phyloP scores from a whole-genome alignment of 805 yeast genomes.

The Millerozyma acaciae region DNA sequence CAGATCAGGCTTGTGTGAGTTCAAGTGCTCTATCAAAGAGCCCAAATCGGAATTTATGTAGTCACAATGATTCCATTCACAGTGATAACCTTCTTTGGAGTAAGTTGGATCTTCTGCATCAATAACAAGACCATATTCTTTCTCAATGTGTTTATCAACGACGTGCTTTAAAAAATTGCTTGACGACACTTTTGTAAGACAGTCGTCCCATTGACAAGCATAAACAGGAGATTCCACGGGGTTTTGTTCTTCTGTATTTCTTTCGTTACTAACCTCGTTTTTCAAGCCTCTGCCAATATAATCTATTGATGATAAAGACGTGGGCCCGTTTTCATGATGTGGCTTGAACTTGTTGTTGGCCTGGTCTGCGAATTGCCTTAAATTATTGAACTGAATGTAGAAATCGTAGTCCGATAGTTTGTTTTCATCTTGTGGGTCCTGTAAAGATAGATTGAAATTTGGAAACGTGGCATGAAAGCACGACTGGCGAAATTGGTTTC shows the following conservation, averaged over 20 bases:
- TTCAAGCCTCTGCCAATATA: too few species aligned
- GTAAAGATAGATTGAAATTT: slow-evolving; percentile 10
- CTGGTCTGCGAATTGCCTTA: slow-evolving; percentile 13
- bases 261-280: too few species aligned
- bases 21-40: slow-evolving; percentile 53
- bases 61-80: slow-evolving; percentile 78
- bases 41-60: slow-evolving; percentile 52
- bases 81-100: slow-evolving; percentile 29
- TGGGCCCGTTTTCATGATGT: too few species aligned
- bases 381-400: slow-evolving; percentile 32
- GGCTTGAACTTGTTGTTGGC: background rate
- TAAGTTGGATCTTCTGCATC: slow-evolving; percentile 1
- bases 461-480: slow-evolving; percentile 45
- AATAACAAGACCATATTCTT: slow-evolving; percentile 31
- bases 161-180: slow-evolving; percentile 30
- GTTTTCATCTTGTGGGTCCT: slow-evolving; percentile 5
- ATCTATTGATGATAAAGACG: too few species aligned
- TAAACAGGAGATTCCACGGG: slow-evolving; percentile 6
- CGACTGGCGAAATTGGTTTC: slow-evolving; percentile 34
- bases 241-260: too few species aligned
- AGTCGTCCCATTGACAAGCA: slow-evolving; percentile 68
- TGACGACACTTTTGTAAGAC: slow-evolving; percentile 41
- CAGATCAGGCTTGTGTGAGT: slow-evolving; percentile 21
- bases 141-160: slow-evolving; percentile 48
- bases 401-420: slow-evolving; percentile 35